Evolutionary conservation across 2,329 filamentous ascomycete genomes (phyloP).

Genomic region (Fusarium poae): DNA sequence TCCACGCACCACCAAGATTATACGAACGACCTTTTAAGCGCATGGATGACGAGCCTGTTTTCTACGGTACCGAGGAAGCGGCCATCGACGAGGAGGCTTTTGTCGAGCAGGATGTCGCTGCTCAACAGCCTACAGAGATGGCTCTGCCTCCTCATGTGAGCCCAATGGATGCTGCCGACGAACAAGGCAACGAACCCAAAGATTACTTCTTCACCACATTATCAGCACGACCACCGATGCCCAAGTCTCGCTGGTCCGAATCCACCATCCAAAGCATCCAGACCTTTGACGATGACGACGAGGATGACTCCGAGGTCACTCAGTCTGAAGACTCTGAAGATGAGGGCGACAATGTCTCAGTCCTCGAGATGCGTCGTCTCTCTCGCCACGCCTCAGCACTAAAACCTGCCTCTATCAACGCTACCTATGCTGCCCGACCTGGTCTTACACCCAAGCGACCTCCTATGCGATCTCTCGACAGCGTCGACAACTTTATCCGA

Average conservation of each 20-base stretch:
- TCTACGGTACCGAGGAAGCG: slow-evolving; percentile 44
- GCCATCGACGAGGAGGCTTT: slow-evolving; percentile 45
- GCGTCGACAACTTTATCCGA: slow-evolving; percentile 59
- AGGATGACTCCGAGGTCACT: slow-evolving; percentile 41
- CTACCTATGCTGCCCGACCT: slow-evolving; percentile 50
- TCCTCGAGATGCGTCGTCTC: slow-evolving; percentile 47
- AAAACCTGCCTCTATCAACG: slow-evolving; percentile 52
- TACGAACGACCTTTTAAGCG: slow-evolving; percentile 54
- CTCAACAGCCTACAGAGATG: slow-evolving; percentile 48
- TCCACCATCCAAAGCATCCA: slow-evolving; percentile 55
- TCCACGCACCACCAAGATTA: slow-evolving; percentile 55
- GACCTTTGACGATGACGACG: slow-evolving; percentile 45
- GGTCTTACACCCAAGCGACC: slow-evolving; percentile 51
- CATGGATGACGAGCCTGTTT: slow-evolving; percentile 49
- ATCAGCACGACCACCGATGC: slow-evolving; percentile 50
- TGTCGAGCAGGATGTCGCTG: slow-evolving; percentile 46
- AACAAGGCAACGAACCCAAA: slow-evolving; percentile 45
- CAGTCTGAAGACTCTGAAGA: slow-evolving; percentile 44
- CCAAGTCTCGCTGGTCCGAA: slow-evolving; percentile 59
- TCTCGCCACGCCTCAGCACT: slow-evolving; percentile 43
- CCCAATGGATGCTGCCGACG: slow-evolving; percentile 44
- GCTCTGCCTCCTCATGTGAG: slow-evolving; percentile 50
- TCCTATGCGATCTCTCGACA: slow-evolving; percentile 56
- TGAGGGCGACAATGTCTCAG: slow-evolving; percentile 39
- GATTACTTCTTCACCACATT: slow-evolving; percentile 55